Conservation (phyloP, 2,329 filamentous ascomycete species). For the Phyllosticta ampelicida region DNA sequence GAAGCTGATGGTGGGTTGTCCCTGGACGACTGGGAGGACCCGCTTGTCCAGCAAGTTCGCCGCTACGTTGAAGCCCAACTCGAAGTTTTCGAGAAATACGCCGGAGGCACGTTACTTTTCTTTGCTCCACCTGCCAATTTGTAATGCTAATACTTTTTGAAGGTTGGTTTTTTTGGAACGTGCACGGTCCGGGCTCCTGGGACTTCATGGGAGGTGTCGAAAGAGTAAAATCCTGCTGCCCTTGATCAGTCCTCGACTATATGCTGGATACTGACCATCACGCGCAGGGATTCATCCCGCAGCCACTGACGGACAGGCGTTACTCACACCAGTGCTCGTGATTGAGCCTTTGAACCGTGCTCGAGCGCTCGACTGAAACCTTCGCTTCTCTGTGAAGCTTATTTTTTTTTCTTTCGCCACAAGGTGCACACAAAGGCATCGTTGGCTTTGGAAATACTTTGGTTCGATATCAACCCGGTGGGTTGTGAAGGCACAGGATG, state of each 20-base stretch:
- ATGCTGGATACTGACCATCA: background rate
- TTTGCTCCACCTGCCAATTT: no score
- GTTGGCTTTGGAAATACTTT: no score
- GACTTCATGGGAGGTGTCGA: constrained; percentile 30
- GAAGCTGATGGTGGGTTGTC: constrained; percentile 22
- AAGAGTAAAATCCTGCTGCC: constrained; percentile 18
- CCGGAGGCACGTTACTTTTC: constrained; percentile 11
- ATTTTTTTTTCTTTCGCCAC: no score
- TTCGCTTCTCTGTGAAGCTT: background rate
- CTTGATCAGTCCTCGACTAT: background rate
- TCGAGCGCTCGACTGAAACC: background rate
- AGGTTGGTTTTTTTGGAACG: constrained; percentile 37
- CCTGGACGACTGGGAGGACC: constrained; percentile 25
- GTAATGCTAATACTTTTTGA: no score
- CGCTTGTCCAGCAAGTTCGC: constrained; percentile 27
- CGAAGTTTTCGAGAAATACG: constrained; percentile 31
- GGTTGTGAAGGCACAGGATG: no score
- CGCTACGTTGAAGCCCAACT: constrained; percentile 35
- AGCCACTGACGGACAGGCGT: background rate
- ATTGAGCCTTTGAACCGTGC: background rate
- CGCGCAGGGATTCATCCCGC: constrained; percentile 4
- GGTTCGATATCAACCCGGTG: no score
- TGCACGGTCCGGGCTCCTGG: constrained; percentile 33
- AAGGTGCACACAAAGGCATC: no score
- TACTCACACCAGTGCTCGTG: constrained; percentile 3